Base-by-base conservation (phyloP, 176 grass and related monocot species). In the Neostapfia colusana region DNA sequence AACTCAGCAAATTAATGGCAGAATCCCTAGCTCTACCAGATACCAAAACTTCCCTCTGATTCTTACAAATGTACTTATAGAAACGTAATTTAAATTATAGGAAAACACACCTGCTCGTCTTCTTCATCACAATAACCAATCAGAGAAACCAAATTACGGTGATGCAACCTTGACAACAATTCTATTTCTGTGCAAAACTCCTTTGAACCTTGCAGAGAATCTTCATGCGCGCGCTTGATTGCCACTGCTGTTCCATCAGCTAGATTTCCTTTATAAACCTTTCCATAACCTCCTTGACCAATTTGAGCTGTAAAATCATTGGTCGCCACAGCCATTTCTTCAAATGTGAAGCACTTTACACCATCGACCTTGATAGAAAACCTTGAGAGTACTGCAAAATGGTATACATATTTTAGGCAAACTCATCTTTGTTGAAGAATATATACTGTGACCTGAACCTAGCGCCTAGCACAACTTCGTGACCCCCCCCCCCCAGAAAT, bases 131-230 rank as follows among this genome's bases (percentile, higher is more conserved):
- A 98, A 81, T 88, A 98, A 61, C 91, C 95, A 67, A 94, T 63
- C 41, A 98, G 80, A 73, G 95, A 94, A 79, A 98, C 91, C 34
- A 98, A 89, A 73, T 98, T 98, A 55, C 95, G 86, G 60, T 94
- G 95, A 88, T 98, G 95, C 61, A 98, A 82, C 85, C 95, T 87
- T 77, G 95, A 98, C 56, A 98, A 24, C 57, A 98, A 18, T 42
- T 98, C 95, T 74, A 98, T 94, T 82, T 98, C 95, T 4, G 91
- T 94, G 65, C 74, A 94, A 63, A 98, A 98, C 73, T 98, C 95
- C 43, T 83, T 92, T 58, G 95, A 94, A 73, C 95, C 95, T 82
- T 98, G 95, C 56, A 98, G 58, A 49, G 95, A 94, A 85, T 78
- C 85, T 75, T 92, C 89, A 50, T 94, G 85, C n/a, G 91, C 95